A percentile compares a stretch with the other conserved stretches of the same genome.
Conservation (phyloP, 148 eudicot species). For the Silene latifolia region DNA sequence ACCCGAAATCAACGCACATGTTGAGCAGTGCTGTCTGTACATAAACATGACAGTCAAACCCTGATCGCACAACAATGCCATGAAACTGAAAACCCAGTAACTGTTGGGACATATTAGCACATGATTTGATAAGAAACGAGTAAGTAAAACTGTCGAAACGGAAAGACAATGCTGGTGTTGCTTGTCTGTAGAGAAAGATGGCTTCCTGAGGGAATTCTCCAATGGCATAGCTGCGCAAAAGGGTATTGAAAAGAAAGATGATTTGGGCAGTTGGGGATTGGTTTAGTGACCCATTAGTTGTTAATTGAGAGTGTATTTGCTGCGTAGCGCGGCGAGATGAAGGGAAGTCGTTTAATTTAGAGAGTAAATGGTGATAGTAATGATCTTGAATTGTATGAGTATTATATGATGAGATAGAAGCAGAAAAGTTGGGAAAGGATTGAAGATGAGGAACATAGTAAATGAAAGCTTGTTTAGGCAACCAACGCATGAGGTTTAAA, state of each 20-base stretch:
- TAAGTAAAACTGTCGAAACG: slow-evolving; percentile 54
- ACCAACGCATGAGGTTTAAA: slow-evolving; percentile 12
- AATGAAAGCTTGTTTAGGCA: slow-evolving; percentile 4
- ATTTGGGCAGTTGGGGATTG: slow-evolving; percentile 16
- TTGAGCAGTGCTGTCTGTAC: slow-evolving; percentile 58
- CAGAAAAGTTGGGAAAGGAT: not conserved
- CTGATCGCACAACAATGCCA: slow-evolving; percentile 27
- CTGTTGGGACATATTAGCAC: slow-evolving; percentile 23
- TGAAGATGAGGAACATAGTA: slow-evolving; percentile 1
- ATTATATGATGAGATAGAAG: slow-evolving; percentile 4
- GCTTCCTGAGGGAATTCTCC: slow-evolving; percentile 45
- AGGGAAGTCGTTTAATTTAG: slow-evolving; percentile 31
- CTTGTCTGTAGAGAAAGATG: slow-evolving; percentile 43
- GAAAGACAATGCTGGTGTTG: slow-evolving; percentile 3
- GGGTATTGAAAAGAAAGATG: slow-evolving; percentile 33
- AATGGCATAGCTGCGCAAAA: slow-evolving; percentile 51
- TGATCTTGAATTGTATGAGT: slow-evolving; percentile 1
- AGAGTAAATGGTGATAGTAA: slow-evolving; percentile 21
- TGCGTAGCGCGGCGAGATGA: slow-evolving; percentile 33
- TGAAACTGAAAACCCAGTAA: slow-evolving; percentile 39
- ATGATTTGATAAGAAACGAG: slow-evolving; percentile 56
- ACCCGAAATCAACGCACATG: slow-evolving; percentile 48
- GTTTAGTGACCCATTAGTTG: slow-evolving; percentile 24
- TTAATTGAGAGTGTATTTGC: slow-evolving; percentile 51
- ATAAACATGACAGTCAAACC: slow-evolving; percentile 44